Percentiles rank a stretch among this genome's conserved stretches.
phyloP scores from a whole-genome alignment of 306 rosid species.

The Trifolium pratense region DNA sequence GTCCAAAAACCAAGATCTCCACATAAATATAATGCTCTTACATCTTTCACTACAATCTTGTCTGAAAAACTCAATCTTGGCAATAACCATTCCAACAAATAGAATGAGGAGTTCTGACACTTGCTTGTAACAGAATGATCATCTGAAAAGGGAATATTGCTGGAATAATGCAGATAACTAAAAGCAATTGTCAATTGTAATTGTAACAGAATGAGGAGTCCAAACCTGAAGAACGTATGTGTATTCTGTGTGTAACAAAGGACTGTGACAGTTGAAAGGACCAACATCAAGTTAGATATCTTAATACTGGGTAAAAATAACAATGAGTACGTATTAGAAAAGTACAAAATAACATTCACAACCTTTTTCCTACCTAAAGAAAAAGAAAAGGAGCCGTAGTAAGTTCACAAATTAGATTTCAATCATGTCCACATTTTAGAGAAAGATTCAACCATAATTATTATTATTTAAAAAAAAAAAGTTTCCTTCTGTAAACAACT shows the following conservation, averaged over 20 bases:
- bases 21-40: conserved; percentile 45
- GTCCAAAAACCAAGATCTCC: conserved; percentile 24
- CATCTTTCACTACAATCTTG: conserved; percentile 72
- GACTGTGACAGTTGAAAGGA: conserved; percentile 59
- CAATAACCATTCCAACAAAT: conserved; percentile 74
- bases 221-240: conserved; percentile 74
- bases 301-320: conserved; percentile 20
- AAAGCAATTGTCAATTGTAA: conserved; percentile 32
- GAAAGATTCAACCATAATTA: no score
- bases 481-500: no score
- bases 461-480: no score
- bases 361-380: not conserved
- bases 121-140: conserved; percentile 46
- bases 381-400: not conserved
- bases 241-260: conserved; percentile 82
- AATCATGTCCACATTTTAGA: no score
- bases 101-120: conserved; percentile 51
- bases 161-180: conserved; percentile 24
- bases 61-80: conserved; percentile 62
- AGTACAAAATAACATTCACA: not conserved
- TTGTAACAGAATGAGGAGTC: conserved; percentile 24
- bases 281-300: conserved; percentile 41
- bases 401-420: not conserved
- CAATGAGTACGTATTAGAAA: not conserved
- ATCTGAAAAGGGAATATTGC: conserved; percentile 51